Conservation (phyloP, 768 basidiomycete genomes). For the Lactarius sanguifluus region DNA sequence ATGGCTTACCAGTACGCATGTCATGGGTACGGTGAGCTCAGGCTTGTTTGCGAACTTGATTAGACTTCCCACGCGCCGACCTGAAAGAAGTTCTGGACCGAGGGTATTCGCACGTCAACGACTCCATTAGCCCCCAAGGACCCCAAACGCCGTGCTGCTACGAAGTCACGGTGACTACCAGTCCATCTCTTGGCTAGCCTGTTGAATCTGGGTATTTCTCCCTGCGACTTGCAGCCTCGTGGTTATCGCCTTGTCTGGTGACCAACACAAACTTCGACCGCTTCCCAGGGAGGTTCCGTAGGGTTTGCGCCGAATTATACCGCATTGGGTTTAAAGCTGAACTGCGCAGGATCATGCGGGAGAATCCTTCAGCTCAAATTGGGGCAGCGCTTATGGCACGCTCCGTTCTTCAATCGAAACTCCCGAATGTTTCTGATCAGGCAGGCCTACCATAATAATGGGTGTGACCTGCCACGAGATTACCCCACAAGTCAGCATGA, state of each 20-base stretch:
- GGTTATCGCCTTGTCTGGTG: neutral
- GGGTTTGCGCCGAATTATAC: conserved; percentile 9
- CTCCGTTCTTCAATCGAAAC: neutral
- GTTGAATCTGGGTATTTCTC: neutral
- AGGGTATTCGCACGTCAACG: neutral
- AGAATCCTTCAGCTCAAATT: neutral
- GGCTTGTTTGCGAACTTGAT: conserved; percentile 1
- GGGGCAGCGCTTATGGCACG: conserved; percentile 9
- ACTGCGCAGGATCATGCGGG: neutral
- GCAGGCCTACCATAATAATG: neutral
- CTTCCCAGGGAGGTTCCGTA: neutral
- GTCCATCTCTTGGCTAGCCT: neutral
- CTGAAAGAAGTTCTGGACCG: neutral
- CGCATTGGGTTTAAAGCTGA: conserved; percentile 10
- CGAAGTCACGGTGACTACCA: neutral
- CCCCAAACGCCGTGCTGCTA: neutral
- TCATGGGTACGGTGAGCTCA: neutral
- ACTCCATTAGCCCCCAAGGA: neutral
- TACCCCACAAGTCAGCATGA: neutral
- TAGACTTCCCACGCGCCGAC: neutral
- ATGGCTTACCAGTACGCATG: neutral
- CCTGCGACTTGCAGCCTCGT: neutral
- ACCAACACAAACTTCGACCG: neutral
- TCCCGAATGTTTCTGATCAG: neutral
- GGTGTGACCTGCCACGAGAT: neutral